Conservation (phyloP, 495 filamentous ascomycete genomes). For the Aspergillus mulundensis region DNA sequence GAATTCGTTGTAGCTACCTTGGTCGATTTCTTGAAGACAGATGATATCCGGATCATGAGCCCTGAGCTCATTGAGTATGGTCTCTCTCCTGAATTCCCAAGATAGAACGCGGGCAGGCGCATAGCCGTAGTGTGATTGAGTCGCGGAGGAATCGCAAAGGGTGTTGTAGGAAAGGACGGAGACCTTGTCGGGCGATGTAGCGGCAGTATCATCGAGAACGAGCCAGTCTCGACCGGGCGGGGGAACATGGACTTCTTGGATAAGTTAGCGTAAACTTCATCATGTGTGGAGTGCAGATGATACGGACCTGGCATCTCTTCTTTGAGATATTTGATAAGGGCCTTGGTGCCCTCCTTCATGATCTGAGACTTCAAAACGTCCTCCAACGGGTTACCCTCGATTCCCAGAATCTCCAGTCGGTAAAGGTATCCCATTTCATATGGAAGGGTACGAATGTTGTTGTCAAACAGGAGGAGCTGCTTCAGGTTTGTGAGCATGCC, state of each 20-base stretch:
- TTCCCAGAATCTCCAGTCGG: conserved; percentile 79
- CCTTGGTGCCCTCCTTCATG: conserved; percentile 79
- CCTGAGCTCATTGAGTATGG: conserved; percentile 75
- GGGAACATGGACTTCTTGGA: conserved; percentile 48
- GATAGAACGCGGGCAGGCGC: conserved; percentile 69
- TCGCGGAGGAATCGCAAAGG: conserved; percentile 88
- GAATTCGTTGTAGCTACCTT: conserved; percentile 83
- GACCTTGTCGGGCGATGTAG: conserved; percentile 54
- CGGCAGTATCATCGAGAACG: conserved; percentile 56
- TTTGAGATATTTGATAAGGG: conserved; percentile 73
- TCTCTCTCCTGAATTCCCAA: conserved; percentile 80
- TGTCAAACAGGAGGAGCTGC: conserved; percentile 80
- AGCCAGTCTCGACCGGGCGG: conserved; percentile 71
- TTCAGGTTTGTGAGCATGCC: conserved; percentile 91
- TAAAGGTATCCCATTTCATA: conserved; percentile 84
- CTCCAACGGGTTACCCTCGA: conserved; percentile 85
- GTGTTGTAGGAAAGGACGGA: conserved; percentile 90
- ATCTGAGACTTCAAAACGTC: conserved; percentile 68
- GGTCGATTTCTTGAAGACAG: conserved; percentile 89
- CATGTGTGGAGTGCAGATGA: neutral
- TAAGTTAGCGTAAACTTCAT: neutral
- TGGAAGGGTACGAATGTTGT: conserved; percentile 75
- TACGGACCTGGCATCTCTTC: conserved; percentile 77
- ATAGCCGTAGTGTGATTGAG: conserved; percentile 79
- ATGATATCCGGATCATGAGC: conserved; percentile 82